Evolutionary conservation across 495 filamentous ascomycete genomes (phyloP), one percentile per base, ranked within the genome.

Genomic region (Letharia columbiana): DNA sequence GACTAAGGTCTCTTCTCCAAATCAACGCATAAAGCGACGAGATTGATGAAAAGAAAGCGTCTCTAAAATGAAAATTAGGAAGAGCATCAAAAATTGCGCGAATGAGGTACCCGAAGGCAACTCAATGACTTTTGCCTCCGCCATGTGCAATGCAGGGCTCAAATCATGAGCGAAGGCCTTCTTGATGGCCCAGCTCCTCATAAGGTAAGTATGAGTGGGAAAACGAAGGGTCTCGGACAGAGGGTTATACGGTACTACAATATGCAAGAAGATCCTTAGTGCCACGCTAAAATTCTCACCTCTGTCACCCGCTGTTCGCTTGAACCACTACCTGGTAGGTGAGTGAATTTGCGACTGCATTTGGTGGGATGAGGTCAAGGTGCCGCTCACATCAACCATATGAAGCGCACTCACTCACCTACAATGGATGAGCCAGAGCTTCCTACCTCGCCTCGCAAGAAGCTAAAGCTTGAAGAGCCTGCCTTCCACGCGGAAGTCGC

Each of bases 101-200:
- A 80, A 79, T 81, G 79, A 85, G 80, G 83, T 82, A 82, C 82
- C 85, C 84, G 84, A 83, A 87, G 77, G 80, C 83, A 82, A 82
- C 80, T 86, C 81, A 83, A 84, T 81, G 74, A 76, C 80, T 77
- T 80, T 82, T 76, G 84, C 79, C 83, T 76, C 86, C 86, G 79
- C 86, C 84, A 70, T 88, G 86, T 89, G 85, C 84, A 87, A 89
- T 90, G 86, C 83, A 89, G 85, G 85, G 77, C 83, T 86, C 80
- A 80, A 80, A 74, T 76, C 76, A 79, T 85, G 80, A 80, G 78
- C 77, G 69, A 76, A 81, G 75, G 80, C 76, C 77, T 82, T 84
- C 78, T 75, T 87, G 85, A 87, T 78, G 84, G 77, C 79, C 74
- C 77, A 75, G 76, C 77, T 80, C 78, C 80, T 82, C 82, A 84